These are phyloP conservation scores for Fomitopsis palustris DNA, from an alignment of 1,284 basidiomycete genomes.

Conservation along the genomic window DNA sequence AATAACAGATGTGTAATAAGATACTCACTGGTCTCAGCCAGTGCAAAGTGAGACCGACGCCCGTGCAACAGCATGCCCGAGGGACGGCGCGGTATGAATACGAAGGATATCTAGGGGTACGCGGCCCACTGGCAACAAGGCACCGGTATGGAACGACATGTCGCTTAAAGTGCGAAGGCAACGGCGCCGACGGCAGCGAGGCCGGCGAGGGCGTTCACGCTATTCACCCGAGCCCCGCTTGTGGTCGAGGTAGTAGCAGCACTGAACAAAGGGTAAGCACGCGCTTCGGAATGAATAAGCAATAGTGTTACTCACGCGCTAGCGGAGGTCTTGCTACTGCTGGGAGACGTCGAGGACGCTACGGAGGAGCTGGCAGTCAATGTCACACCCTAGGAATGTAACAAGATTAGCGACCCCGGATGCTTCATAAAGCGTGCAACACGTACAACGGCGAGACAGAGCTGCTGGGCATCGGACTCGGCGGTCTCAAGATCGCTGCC, in stretches of 20 bases:
- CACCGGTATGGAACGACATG: not conserved
- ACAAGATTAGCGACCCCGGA: not conserved
- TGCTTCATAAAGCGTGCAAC: not conserved
- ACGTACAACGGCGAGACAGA: conserved; percentile 53
- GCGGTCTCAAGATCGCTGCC: conserved; percentile 46
- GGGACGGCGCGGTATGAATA: not conserved
- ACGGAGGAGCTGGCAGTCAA: conserved; percentile 26
- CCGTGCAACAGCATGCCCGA: not conserved
- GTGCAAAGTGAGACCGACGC: not conserved
- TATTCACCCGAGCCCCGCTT: conserved; percentile 29
- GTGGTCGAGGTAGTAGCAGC: conserved; percentile 12
- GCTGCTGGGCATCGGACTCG: conserved; percentile 36
- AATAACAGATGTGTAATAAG: not conserved
- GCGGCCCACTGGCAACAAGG: not conserved
- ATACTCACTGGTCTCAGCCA: not conserved
- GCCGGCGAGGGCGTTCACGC: conserved; percentile 35
- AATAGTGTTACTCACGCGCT: conserved; percentile 1
- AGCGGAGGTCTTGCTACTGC: conserved; percentile 5
- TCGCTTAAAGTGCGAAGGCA: conserved; percentile 35
- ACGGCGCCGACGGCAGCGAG: conserved; percentile 39
- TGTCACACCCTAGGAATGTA: conserved; percentile 45
- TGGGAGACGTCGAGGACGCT: conserved; percentile 8
- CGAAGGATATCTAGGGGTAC: not conserved
- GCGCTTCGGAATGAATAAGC: not conserved
- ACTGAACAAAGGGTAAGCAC: conserved; percentile 4